Evolutionary conservation across 768 basidiomycete species (phyloP).

Genomic region (Dioszegia hungarica): DNA sequence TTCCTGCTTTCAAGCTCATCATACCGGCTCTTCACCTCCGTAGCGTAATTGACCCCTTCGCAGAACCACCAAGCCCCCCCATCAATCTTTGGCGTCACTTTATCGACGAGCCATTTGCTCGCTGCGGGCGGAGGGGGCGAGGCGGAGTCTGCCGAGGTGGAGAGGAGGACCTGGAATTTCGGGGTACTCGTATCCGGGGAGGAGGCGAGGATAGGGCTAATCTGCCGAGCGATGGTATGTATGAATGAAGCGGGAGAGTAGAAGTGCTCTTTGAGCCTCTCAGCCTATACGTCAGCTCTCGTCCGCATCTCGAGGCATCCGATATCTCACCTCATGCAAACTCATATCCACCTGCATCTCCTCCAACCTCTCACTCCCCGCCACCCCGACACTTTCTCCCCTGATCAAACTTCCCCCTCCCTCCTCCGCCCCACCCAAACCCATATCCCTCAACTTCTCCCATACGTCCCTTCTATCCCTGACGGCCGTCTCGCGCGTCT

Average conservation of each 20-base stretch:
- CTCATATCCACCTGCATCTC: constrained; percentile 28
- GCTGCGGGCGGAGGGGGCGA: constrained; percentile 16
- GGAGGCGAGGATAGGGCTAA: constrained; percentile 17
- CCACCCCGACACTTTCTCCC: not conserved
- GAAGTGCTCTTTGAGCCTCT: constrained; percentile 26
- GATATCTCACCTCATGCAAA: constrained; percentile 21
- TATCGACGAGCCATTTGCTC: constrained; percentile 27
- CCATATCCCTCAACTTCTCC: constrained; percentile 23
- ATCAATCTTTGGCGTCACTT: constrained; percentile 15
- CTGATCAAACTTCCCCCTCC: not conserved
- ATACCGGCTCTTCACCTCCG: constrained; percentile 5
- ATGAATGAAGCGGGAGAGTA: constrained; percentile 37
- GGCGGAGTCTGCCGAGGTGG: constrained; percentile 13
- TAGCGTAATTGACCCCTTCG: constrained; percentile 16
- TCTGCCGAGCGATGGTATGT: constrained; percentile 22
- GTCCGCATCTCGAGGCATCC: not conserved
- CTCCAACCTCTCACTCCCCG: constrained; percentile 15
- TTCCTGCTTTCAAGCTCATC: constrained; percentile 8
- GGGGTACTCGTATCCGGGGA: not conserved
- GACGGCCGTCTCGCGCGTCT: constrained; percentile 15
- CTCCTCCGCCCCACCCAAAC: constrained; percentile 12
- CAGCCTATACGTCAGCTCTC: constrained; percentile 15
- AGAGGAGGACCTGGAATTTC: constrained; percentile 13
- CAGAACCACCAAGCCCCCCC: not conserved
- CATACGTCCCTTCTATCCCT: constrained; percentile 14